Percentiles rank a stretch among this genome's conserved stretches.
Evolutionary conservation across 305 asterid genomes (phyloP).

Genomic region (Withania somnifera): DNA sequence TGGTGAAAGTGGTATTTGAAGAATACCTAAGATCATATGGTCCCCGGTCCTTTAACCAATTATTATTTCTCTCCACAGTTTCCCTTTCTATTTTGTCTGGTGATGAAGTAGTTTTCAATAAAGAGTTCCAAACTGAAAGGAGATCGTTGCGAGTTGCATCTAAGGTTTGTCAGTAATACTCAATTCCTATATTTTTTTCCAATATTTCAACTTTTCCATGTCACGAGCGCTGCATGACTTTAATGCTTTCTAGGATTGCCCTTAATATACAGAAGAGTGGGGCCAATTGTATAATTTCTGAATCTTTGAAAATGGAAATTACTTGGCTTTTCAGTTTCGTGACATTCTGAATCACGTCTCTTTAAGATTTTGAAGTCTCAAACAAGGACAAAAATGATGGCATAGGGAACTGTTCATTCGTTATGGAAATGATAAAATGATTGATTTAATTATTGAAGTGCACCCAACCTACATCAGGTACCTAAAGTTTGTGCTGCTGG

Average conservation of each 20-base stretch:
- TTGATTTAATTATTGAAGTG: neutral
- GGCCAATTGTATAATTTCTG: neutral
- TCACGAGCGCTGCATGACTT: neutral
- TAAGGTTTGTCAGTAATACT: conserved; percentile 22
- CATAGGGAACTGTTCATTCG: neutral
- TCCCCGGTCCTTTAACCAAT: neutral
- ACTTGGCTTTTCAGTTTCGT: neutral
- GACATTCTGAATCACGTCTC: neutral
- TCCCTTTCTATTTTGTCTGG: conserved; percentile 22
- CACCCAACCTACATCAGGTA: conserved; percentile 22
- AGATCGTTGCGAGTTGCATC: conserved; percentile 38
- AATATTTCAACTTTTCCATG: neutral
- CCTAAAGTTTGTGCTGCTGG: conserved; percentile 37
- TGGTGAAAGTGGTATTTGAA: neutral
- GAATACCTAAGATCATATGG: neutral
- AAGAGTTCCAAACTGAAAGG: conserved; percentile 27
- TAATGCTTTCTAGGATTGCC: neutral
- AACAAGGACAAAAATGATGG: neutral
- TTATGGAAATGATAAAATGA: neutral
- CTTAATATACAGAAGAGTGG: neutral
- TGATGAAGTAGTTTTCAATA: conserved; percentile 15
- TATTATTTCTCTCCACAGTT: conserved; percentile 21
- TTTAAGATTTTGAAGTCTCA: neutral
- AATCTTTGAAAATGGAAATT: neutral
- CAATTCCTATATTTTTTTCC: neutral